Evolutionary conservation across 768 basidiomycete genomes (phyloP).

Genomic region (Asterophora lycoperdoides): DNA sequence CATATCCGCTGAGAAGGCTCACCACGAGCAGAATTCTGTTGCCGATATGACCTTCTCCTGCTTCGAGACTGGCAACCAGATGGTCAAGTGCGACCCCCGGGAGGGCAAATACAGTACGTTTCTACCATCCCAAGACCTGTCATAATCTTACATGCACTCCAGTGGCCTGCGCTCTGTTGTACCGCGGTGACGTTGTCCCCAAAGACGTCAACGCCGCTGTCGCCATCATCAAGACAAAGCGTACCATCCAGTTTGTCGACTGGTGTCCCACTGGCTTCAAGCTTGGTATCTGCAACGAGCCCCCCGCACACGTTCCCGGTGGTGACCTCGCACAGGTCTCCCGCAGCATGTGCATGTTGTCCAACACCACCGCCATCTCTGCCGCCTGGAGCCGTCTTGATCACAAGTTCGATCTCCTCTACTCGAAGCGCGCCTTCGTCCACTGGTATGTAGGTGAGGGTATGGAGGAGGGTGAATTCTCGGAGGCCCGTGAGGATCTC

Average conservation of each 20-base stretch:
- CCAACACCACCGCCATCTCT: constrained; percentile 92
- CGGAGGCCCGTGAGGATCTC: constrained; percentile 96
- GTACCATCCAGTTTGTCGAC: constrained; percentile 96
- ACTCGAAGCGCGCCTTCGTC: constrained; percentile 91
- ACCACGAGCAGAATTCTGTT: constrained; percentile 96
- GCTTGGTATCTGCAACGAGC: constrained; percentile 97
- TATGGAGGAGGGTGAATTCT: constrained; percentile 99
- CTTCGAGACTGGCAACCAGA: constrained; percentile 95
- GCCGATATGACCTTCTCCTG: constrained; percentile 98
- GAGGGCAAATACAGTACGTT: constrained; percentile 97
- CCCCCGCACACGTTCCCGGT: constrained; percentile 85
- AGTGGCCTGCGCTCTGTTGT: constrained; percentile 92
- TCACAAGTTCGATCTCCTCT: constrained; percentile 98
- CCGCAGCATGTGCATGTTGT: constrained; percentile 96
- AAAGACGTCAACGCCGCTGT: constrained; percentile 95
- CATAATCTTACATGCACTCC: constrained; percentile 10
- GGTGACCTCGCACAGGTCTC: constrained; percentile 94
- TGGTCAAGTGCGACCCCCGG: constrained; percentile 93
- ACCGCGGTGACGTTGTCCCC: constrained; percentile 95
- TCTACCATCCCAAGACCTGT: background rate
- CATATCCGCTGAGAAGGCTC: constrained; percentile 91
- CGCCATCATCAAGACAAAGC: constrained; percentile 93
- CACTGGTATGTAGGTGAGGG: constrained; percentile 98
- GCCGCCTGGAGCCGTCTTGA: constrained; percentile 91
- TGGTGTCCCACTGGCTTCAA: constrained; percentile 99